Evolutionary conservation across 108 stramenopile species (phyloP).

Genomic region (Nannochloropsis oceanica): DNA sequence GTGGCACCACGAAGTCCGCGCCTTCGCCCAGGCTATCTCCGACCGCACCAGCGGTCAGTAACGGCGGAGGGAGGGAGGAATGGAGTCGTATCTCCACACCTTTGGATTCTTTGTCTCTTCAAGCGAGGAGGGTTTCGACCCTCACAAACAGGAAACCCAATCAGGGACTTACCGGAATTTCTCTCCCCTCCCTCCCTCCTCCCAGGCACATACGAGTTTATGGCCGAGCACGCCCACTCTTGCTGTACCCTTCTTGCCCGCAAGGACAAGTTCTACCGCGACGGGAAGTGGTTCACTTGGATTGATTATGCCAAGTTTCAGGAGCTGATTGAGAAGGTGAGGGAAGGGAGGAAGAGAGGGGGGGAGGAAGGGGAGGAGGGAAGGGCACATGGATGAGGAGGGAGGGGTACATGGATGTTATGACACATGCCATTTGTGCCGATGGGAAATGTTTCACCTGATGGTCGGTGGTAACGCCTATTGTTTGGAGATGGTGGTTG

Average conservation of each 20-base stretch:
- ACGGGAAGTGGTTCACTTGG: slow-evolving; percentile 86
- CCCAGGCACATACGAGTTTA: slow-evolving; percentile 63
- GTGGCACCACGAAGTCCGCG: slow-evolving; percentile 1
- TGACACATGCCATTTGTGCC: no score
- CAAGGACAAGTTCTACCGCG: slow-evolving; percentile 43
- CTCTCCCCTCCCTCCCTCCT: neutral
- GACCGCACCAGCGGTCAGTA: neutral
- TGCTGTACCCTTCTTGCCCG: slow-evolving; percentile 71
- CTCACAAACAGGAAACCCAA: no score
- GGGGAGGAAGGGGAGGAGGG: no score
- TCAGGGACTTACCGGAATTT: no score
- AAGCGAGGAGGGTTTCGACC: no score
- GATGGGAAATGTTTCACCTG: no score
- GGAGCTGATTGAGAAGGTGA: neutral
- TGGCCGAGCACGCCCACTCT: slow-evolving; percentile 87
- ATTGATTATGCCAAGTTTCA: slow-evolving; percentile 10
- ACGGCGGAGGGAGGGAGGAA: neutral
- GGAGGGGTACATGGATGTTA: no score
- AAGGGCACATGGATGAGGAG: no score
- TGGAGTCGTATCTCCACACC: neutral
- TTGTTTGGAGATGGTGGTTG: no score
- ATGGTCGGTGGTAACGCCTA: no score
- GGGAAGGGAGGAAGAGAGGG: neutral
- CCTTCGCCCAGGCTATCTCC: neutral
- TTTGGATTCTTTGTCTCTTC: no score